These are phyloP conservation scores for Graphiopsis chlorocephala DNA, from an alignment of 2,329 filamentous ascomycete genomes.

Conservation along the genomic window DNA sequence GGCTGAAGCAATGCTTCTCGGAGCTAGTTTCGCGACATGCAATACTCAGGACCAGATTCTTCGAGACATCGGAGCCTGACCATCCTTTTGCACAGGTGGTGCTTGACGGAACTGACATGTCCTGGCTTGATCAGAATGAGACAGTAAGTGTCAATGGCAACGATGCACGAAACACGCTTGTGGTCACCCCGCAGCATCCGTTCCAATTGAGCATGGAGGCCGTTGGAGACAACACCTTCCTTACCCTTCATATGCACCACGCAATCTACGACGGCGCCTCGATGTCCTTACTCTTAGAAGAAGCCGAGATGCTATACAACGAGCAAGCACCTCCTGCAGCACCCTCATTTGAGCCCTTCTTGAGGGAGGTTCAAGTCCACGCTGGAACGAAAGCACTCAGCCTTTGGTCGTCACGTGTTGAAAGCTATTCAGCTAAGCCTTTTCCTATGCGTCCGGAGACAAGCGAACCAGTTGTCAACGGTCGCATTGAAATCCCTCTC, in stretches of 20 bases:
- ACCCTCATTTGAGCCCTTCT: constrained; percentile 61
- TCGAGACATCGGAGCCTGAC: constrained; percentile 58
- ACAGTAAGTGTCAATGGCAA: too few relatives aligned
- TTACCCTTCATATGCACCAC: constrained; percentile 64
- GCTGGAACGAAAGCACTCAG: constrained; percentile 50
- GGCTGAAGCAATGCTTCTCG: constrained; percentile 61
- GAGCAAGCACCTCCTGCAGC: constrained; percentile 48
- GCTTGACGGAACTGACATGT: constrained; percentile 47
- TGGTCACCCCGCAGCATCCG: not conserved
- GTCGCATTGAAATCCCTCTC: not conserved
- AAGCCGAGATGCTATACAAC: constrained; percentile 62
- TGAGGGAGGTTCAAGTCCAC: constrained; percentile 56
- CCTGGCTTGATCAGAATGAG: constrained; percentile 35
- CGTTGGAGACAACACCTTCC: not conserved
- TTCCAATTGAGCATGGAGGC: not conserved
- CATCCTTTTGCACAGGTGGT: constrained; percentile 73
- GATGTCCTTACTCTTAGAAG: constrained; percentile 65
- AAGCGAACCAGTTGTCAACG: constrained; percentile 12
- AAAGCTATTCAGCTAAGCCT: constrained; percentile 47
- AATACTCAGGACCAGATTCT: constrained; percentile 76
- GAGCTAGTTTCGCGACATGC: constrained; percentile 64
- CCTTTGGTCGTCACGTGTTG: constrained; percentile 66
- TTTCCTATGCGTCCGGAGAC: constrained; percentile 32
- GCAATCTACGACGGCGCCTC: constrained; percentile 84
- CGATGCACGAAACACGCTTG: not conserved